Evolutionary conservation across 306 rosid species (phyloP).

Genomic region (Cyclanthera cordifolia): DNA sequence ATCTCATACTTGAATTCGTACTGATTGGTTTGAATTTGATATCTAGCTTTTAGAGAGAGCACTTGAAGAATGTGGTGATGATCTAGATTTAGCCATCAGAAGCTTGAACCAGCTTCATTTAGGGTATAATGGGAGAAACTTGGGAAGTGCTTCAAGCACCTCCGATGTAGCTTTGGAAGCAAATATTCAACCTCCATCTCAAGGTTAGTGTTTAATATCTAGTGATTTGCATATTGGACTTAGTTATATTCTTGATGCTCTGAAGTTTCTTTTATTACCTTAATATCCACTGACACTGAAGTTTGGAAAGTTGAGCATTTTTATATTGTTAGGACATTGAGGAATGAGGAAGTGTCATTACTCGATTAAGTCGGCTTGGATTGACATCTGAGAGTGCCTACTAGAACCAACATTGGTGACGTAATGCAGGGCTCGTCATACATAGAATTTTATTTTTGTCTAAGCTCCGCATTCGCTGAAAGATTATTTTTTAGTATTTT

Average conservation of each 20-base stretch:
- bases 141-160: constrained; percentile 23
- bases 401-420: neutral
- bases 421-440: neutral
- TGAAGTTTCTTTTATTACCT: neutral
- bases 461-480: neutral
- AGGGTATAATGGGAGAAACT: constrained; percentile 20
- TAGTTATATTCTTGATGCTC: neutral
- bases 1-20: neutral
- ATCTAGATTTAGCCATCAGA: constrained; percentile 66
- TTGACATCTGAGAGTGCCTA: neutral
- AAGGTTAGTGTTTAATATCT: constrained; percentile 22
- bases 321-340: neutral
- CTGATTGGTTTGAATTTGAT: constrained; percentile 8
- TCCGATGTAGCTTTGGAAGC: constrained; percentile 21
- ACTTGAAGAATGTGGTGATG: constrained; percentile 62
- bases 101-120: constrained; percentile 55
- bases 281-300: neutral
- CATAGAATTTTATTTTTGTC: too few species aligned
- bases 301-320: neutral
- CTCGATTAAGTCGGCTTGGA: neutral
- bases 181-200: constrained; percentile 28
- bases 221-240: neutral
- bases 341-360: neutral
- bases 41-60: constrained; percentile 55
- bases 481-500: neutral